Percentiles rank a stretch among this genome's conserved stretches.
These are phyloP conservation scores for Auricularia heimuer DNA, from an alignment of 768 basidiomycete species.

Conservation along the genomic window DNA sequence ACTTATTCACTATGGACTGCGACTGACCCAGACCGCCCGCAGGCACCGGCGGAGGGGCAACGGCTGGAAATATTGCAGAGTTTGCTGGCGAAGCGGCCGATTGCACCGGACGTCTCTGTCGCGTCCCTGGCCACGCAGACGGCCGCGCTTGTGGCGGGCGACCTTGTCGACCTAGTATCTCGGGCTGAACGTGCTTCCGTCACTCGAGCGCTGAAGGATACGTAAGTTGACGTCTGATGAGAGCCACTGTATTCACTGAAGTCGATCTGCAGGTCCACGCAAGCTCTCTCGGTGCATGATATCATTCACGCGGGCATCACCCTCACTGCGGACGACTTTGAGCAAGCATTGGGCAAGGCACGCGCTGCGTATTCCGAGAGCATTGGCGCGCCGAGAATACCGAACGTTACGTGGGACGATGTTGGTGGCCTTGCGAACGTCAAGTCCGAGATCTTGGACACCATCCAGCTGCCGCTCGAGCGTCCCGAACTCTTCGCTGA, in stretches of 20 bases:
- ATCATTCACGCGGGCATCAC: conserved; percentile 26
- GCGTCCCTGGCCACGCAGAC: conserved; percentile 69
- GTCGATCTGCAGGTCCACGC: conserved; percentile 29
- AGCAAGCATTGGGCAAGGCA: conserved; percentile 58
- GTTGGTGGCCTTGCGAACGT: conserved; percentile 84
- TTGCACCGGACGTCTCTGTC: conserved; percentile 77
- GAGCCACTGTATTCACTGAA: background rate
- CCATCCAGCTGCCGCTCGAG: conserved; percentile 85
- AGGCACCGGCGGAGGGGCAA: conserved; percentile 72
- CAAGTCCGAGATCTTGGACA: conserved; percentile 90
- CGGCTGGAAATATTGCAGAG: conserved; percentile 50
- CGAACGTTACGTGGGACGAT: conserved; percentile 93
- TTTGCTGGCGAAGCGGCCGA: conserved; percentile 26
- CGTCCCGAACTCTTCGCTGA: conserved; percentile 83
- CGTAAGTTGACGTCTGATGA: background rate
- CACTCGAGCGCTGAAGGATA: conserved; percentile 27
- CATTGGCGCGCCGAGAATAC: conserved; percentile 96
- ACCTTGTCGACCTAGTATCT: conserved; percentile 59
- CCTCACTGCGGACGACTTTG: conserved; percentile 52
- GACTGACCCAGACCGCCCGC: background rate
- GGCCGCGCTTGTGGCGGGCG: conserved; percentile 78
- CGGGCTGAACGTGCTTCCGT: conserved; percentile 50
- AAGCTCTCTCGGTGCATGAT: conserved; percentile 17
- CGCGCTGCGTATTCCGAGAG: conserved; percentile 76
- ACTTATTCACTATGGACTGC: background rate